phyloP scores from a whole-genome alignment of 768 basidiomycete genomes.

The Lepiota brunneoincarnata region DNA sequence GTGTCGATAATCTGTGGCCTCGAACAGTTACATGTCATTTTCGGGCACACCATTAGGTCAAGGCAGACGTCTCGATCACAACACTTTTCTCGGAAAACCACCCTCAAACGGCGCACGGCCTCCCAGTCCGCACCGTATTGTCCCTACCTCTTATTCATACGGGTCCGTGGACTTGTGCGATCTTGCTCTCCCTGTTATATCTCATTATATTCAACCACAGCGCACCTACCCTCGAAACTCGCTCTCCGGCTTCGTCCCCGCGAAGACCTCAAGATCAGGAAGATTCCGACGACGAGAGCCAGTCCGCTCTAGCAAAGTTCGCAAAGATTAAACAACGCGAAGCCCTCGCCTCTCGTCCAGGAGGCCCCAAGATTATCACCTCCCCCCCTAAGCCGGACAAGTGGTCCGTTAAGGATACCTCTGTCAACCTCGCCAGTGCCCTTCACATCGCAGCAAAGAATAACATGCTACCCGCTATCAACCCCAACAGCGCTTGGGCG shows the following conservation, averaged over 20 bases:
- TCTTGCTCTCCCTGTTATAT: slow-evolving; percentile 15
- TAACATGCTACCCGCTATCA: slow-evolving; percentile 32
- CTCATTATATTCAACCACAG: slow-evolving; percentile 30
- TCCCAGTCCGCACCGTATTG: slow-evolving; percentile 35
- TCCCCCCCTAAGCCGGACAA: slow-evolving; percentile 58
- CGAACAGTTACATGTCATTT: slow-evolving; percentile 71
- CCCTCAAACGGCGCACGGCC: slow-evolving; percentile 32
- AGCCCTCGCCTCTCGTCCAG: slow-evolving; percentile 28
- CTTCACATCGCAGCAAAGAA: slow-evolving; percentile 62
- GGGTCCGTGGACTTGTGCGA: slow-evolving; percentile 43
- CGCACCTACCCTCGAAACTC: slow-evolving; percentile 51
- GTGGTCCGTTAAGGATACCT: slow-evolving; percentile 79
- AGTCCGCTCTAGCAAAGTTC: slow-evolving; percentile 40
- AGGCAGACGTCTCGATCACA: slow-evolving; percentile 84
- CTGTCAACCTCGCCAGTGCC: slow-evolving; percentile 83
- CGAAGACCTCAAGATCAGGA: slow-evolving; percentile 27
- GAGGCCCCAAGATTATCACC: slow-evolving; percentile 41
- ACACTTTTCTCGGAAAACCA: slow-evolving; percentile 70
- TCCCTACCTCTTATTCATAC: slow-evolving; percentile 67
- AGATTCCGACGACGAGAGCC: slow-evolving; percentile 35
- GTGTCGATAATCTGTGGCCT: slow-evolving; percentile 16
- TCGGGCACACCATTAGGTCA: slow-evolving; percentile 78
- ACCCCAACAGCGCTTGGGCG: slow-evolving; percentile 67
- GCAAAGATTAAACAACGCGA: slow-evolving; percentile 44
- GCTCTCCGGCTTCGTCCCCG: slow-evolving; percentile 52